These are phyloP conservation scores for Lasiosphaeria hispida DNA, from an alignment of 495 filamentous ascomycete species.

Conservation along the genomic window DNA sequence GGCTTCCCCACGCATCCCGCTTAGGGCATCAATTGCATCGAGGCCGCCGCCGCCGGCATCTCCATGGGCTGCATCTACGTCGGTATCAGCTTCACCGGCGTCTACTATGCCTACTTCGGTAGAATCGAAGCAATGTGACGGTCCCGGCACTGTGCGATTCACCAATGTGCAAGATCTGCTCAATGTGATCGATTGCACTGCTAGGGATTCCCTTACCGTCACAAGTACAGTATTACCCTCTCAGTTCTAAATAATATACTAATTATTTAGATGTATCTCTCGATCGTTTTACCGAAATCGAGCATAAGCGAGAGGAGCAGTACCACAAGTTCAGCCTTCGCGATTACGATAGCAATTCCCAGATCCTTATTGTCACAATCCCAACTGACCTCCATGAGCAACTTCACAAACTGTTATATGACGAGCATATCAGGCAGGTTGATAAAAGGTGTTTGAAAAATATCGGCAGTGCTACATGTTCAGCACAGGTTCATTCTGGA, in stretches of 20 bases:
- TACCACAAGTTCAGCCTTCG: conserved; percentile 21
- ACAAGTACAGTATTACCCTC: conserved; percentile 12
- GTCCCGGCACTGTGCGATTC: not conserved
- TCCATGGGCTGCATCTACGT: conserved; percentile 1
- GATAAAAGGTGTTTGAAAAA: conserved; percentile 10
- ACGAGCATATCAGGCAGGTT: conserved; percentile 8
- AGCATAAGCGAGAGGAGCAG: conserved; percentile 17
- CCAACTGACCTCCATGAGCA: conserved; percentile 20
- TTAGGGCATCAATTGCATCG: not conserved
- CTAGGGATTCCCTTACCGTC: conserved; percentile 12
- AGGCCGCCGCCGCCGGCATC: not conserved
- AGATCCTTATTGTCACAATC: conserved; percentile 20
- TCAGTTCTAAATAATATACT: conserved; percentile 14
- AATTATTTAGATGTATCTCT: conserved; percentile 18
- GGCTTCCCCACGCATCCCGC: conserved; percentile 1
- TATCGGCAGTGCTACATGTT: conserved; percentile 10
- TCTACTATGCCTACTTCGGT: not conserved
- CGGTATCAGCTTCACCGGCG: not conserved
- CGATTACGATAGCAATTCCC: conserved; percentile 16
- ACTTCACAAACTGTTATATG: conserved; percentile 18
- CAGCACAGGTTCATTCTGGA: conserved; percentile 20
- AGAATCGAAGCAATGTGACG: not conserved
- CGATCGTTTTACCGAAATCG: conserved; percentile 16
- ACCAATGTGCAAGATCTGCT: conserved; percentile 6
- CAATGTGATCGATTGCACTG: conserved; percentile 5